Conservation (phyloP, 805 yeast genomes). For the Candida ulmi region DNA sequence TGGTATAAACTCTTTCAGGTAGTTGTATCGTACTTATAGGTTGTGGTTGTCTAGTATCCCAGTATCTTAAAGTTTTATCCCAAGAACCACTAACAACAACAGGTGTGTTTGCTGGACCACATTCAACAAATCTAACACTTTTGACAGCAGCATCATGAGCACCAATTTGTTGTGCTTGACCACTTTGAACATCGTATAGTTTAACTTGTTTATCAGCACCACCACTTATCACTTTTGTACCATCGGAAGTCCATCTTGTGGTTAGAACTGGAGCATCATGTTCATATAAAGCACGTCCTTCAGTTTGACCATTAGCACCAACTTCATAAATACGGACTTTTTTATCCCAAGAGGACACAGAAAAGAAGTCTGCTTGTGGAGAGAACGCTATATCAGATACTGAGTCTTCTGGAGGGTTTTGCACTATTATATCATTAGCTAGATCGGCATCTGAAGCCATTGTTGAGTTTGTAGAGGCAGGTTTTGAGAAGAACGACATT, state of each 20-base stretch:
- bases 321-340: conserved; percentile 92
- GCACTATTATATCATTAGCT: conserved; percentile 62
- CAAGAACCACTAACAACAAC: conserved; percentile 91
- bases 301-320: conserved; percentile 65
- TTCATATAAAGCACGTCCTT: conserved; percentile 84
- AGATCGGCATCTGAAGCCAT: conserved; percentile 37
- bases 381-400: conserved; percentile 80
- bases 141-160: conserved; percentile 78
- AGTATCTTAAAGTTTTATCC: conserved; percentile 91
- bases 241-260: conserved; percentile 81
- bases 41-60: conserved; percentile 86
- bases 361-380: conserved; percentile 72
- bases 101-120: conserved; percentile 74
- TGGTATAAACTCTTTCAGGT: conserved; percentile 87
- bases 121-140: conserved; percentile 68
- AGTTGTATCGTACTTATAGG: conserved; percentile 77
- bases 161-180: conserved; percentile 82
- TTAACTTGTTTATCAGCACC: conserved; percentile 89
- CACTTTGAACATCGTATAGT: conserved; percentile 74
- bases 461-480: conserved; percentile 17
- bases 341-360: conserved; percentile 92
- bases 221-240: conserved; percentile 80
- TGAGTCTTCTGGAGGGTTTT: conserved; percentile 89
- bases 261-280: conserved; percentile 85
- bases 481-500: conserved; percentile 35